Conservation (phyloP, 331 rosid genomes). For the Malus hybrid region DNA sequence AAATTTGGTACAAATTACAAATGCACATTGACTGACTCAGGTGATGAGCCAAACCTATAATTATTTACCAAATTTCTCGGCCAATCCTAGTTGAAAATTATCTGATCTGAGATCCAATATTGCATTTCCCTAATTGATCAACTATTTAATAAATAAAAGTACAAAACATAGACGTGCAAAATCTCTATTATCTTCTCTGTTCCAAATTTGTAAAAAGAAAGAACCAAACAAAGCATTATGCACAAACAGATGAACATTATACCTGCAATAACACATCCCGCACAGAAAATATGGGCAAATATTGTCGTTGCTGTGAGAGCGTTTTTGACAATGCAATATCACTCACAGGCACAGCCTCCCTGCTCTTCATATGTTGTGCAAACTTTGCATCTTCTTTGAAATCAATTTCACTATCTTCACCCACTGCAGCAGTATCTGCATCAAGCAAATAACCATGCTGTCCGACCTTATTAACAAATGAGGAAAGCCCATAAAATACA, state of each 20-base stretch:
- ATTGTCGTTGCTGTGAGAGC: slow-evolving; percentile 81
- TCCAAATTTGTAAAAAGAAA: not conserved
- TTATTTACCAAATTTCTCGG: not conserved
- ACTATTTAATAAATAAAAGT: not conserved
- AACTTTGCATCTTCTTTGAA: slow-evolving; percentile 97
- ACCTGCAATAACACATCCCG: slow-evolving; percentile 95
- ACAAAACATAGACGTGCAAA: not conserved
- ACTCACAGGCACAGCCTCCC: slow-evolving; percentile 68
- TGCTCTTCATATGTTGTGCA: slow-evolving; percentile 90
- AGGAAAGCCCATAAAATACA: too few relatives aligned
- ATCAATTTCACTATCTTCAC: slow-evolving; percentile 89
- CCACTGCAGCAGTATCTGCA: slow-evolving; percentile 90
- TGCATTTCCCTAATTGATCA: not conserved
- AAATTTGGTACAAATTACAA: not conserved
- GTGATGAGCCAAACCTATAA: too few relatives aligned
- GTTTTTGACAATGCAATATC: slow-evolving; percentile 90
- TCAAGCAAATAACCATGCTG: slow-evolving; percentile 23
- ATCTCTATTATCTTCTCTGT: not conserved
- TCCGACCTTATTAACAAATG: too few relatives aligned
- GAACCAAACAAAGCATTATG: not conserved
- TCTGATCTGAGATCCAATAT: not conserved
- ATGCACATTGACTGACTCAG: not conserved
- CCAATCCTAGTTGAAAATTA: too few relatives aligned
- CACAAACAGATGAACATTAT: slow-evolving; percentile 3
- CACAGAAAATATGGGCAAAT: slow-evolving; percentile 90